Evolutionary conservation across 441 rosid genomes (phyloP), one percentile per base, ranked within the genome.

Genomic region (Populus hybrid): DNA sequence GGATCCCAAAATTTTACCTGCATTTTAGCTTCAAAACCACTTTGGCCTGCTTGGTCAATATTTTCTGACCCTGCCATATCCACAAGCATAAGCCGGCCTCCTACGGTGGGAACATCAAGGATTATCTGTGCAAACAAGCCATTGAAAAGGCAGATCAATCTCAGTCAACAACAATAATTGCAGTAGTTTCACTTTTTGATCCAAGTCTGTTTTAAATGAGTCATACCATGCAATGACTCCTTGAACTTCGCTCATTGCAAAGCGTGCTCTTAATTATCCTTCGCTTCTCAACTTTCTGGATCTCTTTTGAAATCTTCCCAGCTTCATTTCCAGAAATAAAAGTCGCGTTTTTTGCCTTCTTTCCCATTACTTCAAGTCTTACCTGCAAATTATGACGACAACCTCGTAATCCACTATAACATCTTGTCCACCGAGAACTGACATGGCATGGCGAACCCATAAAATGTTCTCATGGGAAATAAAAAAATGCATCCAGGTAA

Each of bases 21-120:
- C 97, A 95, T 90, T 86, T 95, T 95, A 28, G 99, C 97, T 85
- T 95, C 99, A 84, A 90, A 90, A 72, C 93, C 95, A 59, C 74
- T 85, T 81, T 95, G 99, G 2, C 99, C 99, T 14, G 99, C 99
- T 86, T 90, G 97, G 78, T 95, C 99, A 38, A 95, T 94, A 79
- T 95, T 95, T 74, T 95, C 99, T 21, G 99, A 95, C 78, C 99
- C 99, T 67, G 99, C 99, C 99, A 95, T 95, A 77, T 95, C 99
- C 34, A 95, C 99, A 35, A 95, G 97, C 98, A 95, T 92, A 74
- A 95, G 85, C 74, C 94, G 84, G 82, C 99, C 99, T 42, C 99
- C 99, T 67, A 95, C 97, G 0, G 98, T 91, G 24, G 99, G 99
- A 28, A 92, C 99, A 87, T 95, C 98, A 69, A 95, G 93, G 67